Conservation (phyloP, 371 early-diverging fungal genomes). For the Apophysomyces trapeziformis region DNA sequence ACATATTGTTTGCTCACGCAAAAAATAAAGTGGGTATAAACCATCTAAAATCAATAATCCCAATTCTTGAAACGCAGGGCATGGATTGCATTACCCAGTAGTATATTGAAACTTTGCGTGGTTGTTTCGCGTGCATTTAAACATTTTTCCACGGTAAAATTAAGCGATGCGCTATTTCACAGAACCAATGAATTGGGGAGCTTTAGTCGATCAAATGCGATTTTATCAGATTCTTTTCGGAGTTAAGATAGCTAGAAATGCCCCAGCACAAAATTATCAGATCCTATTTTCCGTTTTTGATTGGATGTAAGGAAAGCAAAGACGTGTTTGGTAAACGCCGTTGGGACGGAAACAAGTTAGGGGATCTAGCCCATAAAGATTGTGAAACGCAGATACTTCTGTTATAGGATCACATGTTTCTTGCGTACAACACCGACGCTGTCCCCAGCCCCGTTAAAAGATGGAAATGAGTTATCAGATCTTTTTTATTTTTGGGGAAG, state of each 20-base stretch:
- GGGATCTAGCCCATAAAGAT: neutral
- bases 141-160: too few relatives aligned
- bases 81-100: too few relatives aligned
- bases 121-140: too few relatives aligned
- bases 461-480: neutral
- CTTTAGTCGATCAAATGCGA: too few relatives aligned
- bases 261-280: neutral
- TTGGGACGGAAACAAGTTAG: neutral
- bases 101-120: too few relatives aligned
- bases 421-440: neutral
- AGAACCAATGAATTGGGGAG: too few relatives aligned
- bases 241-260: neutral
- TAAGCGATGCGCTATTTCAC: too few relatives aligned
- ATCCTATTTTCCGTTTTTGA: neutral
- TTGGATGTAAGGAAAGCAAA: neutral
- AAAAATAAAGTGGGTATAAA: too few relatives aligned
- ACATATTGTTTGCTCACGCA: neutral
- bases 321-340: neutral
- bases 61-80: too few relatives aligned
- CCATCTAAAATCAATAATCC: too few relatives aligned
- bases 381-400: neutral
- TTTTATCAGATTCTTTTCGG: constrained; percentile 8
- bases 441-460: neutral
- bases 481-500: neutral
- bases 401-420: neutral